Conservation (phyloP, 257 asterid genomes). For the Solanum dulcamara region DNA sequence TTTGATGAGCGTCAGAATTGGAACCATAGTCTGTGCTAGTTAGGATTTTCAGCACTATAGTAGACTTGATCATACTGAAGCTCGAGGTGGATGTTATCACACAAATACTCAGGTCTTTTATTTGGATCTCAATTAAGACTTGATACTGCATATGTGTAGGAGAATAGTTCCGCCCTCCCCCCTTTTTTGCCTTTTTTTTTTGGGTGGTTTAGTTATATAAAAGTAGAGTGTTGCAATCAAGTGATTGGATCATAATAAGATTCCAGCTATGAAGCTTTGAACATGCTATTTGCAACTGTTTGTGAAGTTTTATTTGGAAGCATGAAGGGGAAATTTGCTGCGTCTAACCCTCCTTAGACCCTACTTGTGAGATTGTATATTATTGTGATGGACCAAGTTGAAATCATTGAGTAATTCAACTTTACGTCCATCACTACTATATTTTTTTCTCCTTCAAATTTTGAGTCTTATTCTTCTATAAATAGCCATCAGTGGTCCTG, state of each 20-base stretch:
- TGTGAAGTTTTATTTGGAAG: not conserved
- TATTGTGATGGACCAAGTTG: not conserved
- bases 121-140: not conserved
- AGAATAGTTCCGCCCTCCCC: not conserved
- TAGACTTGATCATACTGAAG: not conserved
- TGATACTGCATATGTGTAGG: not conserved
- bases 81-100: not conserved
- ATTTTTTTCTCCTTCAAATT: not conserved
- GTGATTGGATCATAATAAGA: not conserved
- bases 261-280: not conserved
- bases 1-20: slow-evolving; percentile 48
- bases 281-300: not conserved
- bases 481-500: not conserved
- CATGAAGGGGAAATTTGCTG: not conserved
- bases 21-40: slow-evolving; percentile 37
- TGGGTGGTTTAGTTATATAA: not conserved
- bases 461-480: not conserved
- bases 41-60: slow-evolving; percentile 1
- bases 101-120: not conserved
- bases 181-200: slow-evolving; percentile 6
- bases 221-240: not conserved
- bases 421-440: not conserved
- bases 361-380: not conserved
- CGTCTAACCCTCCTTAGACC: not conserved
- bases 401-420: not conserved